A percentile compares a stretch with the other conserved stretches of the same genome.
Conservation (phyloP, 176 grass and related monocot genomes). For the Paspalum vaginatum region DNA sequence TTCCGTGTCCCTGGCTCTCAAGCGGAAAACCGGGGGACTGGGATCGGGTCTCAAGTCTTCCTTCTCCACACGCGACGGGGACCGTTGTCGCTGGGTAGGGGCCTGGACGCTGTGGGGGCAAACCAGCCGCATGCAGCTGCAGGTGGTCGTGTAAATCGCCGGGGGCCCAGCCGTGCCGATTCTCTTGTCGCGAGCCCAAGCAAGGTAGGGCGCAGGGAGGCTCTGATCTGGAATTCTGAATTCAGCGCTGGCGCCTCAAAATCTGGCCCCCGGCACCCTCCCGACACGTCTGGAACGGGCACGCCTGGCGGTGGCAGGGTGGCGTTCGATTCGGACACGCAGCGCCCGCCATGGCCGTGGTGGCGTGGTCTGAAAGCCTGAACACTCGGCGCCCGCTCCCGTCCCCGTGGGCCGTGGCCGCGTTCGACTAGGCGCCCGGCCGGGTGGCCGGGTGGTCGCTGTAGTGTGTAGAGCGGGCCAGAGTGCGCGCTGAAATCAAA, state of each 20-base stretch:
- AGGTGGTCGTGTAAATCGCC: not conserved
- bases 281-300: not conserved
- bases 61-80: conserved; percentile 7
- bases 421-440: too few relatives aligned
- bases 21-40: not conserved
- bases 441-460: too few relatives aligned
- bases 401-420: too few relatives aligned
- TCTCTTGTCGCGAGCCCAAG: not conserved
- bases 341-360: too few relatives aligned
- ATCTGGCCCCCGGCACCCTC: not conserved
- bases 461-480: not conserved
- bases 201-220: not conserved
- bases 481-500: not conserved
- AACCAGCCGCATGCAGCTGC: not conserved
- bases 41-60: not conserved
- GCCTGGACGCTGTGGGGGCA: not conserved
- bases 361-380: too few relatives aligned
- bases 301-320: too few relatives aligned
- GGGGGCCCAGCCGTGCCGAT: not conserved
- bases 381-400: too few relatives aligned
- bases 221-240: not conserved
- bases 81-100: not conserved
- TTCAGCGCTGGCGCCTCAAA: conserved; percentile 4
- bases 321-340: too few relatives aligned
- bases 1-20: not conserved